A percentile compares a stretch with the other conserved stretches of the same genome.
These are phyloP conservation scores for Monosporascus sp. DNA, from an alignment of 2,329 filamentous ascomycete species.

Conservation along the genomic window DNA sequence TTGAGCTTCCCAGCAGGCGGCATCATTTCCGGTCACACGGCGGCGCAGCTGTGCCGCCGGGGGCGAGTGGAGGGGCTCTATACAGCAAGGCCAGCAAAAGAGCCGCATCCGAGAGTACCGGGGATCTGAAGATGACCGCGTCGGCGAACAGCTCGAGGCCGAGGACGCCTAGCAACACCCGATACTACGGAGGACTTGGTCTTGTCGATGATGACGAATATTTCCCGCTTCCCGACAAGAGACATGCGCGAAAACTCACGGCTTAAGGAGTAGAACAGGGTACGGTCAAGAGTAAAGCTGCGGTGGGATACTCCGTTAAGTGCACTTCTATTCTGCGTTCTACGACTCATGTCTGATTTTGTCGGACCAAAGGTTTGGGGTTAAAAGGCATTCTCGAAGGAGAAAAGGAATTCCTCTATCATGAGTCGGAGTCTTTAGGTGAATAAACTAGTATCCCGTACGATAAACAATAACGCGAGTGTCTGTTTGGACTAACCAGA, in stretches of 20 bases:
- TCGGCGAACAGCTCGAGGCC: conserved; percentile 44
- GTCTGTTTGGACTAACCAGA: no score
- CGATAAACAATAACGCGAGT: no score
- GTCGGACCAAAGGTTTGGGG: no score
- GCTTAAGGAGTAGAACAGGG: background rate
- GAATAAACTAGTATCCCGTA: no score
- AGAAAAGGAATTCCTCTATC: no score
- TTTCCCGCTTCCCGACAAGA: conserved; percentile 29
- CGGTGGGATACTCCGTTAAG: no score
- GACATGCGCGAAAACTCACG: conserved; percentile 7
- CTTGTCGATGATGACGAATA: conserved; percentile 34
- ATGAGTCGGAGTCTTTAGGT: no score
- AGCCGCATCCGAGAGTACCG: conserved; percentile 22
- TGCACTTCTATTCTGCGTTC: no score
- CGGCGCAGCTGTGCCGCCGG: conserved; percentile 17
- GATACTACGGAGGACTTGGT: conserved; percentile 20
- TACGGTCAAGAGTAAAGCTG: no score
- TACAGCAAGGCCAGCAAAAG: conserved; percentile 12
- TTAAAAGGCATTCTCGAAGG: no score
- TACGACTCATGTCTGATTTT: no score
- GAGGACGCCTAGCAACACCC: conserved; percentile 38
- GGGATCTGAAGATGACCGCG: conserved; percentile 20
- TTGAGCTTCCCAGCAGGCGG: conserved; percentile 22
- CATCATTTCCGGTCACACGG: conserved; percentile 25
- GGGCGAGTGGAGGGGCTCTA: conserved; percentile 11